Evolutionary conservation across 1,284 basidiomycete species (phyloP).

Genomic region (Ganoderma boninense): DNA sequence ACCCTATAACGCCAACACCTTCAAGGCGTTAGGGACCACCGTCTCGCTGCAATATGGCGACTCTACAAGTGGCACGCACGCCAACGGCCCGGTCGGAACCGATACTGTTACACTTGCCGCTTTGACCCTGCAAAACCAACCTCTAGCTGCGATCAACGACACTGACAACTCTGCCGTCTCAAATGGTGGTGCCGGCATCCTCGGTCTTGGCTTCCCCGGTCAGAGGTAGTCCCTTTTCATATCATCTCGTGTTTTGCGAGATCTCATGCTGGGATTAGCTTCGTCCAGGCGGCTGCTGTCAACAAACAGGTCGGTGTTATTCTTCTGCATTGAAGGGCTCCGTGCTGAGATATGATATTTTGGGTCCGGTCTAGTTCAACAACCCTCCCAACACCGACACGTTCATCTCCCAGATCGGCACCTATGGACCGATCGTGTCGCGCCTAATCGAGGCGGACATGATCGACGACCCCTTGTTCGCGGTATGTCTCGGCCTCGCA

Average conservation of each 20-base stretch:
- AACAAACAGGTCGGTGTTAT: conserved; percentile 39
- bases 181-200: conserved; percentile 48
- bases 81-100: conserved; percentile 45
- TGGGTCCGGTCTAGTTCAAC: conserved; percentile 36
- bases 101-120: conserved; percentile 49
- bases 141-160: conserved; percentile 45
- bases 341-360: not conserved
- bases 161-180: conserved; percentile 48
- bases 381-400: conserved; percentile 45
- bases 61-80: conserved; percentile 47
- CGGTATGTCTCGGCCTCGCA: conserved; percentile 34
- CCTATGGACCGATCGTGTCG: conserved; percentile 54
- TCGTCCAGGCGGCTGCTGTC: conserved; percentile 50
- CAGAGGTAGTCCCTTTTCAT: conserved; percentile 38
- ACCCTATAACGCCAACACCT: conserved; percentile 37
- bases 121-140: conserved; percentile 44
- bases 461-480: conserved; percentile 55
- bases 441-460: conserved; percentile 52
- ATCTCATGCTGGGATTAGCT: conserved; percentile 34
- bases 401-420: conserved; percentile 49
- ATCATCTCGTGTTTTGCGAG: too few relatives aligned
- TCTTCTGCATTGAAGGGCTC: not conserved
- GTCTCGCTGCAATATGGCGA: conserved; percentile 47
- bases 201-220: conserved; percentile 49
- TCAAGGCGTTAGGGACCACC: conserved; percentile 39